Evolutionary conservation across 768 basidiomycete species (phyloP), one percentile per base, ranked within the genome.

Genomic region (Pulveroboletus sp.): DNA sequence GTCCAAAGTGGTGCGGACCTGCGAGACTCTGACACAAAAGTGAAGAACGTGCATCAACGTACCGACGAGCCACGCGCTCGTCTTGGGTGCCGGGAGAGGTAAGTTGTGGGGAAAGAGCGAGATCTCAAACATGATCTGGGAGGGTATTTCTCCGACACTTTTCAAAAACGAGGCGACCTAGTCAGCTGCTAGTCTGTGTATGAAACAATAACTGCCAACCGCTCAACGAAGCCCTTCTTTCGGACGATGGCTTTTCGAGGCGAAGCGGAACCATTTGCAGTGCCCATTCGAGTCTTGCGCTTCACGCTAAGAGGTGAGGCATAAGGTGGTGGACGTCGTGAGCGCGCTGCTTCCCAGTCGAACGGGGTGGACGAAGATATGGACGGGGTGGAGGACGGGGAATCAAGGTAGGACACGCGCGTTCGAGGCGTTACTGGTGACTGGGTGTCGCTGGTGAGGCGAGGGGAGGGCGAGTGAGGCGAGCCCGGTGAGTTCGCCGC

Each of bases 271-370:
- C 41, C 54, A 30, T 56, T 51, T 48, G 43, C 49, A 33, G 57
- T 66, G 69, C 57, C 74, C 59, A 64, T 76, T 70, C 70, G 66
- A 43, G 55, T 75, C 51, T 60, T 75, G 37, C 70, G 69, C 63
- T 76, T 80, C 44, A 62, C 73, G 44, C 70, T 69, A 7, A 75
- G 62, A 2, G 86, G 86, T 0, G 83, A 82, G 3, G 73, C 74
- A 73, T 86, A 92, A 4, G 89, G 89, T 4, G 89, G 80, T 4
- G 86, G 83, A 53, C 75, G 76, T 43, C 78, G 73, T 1, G 80
- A 75, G n/a, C 84, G 75, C 11, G 83, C 90, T 0, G 90, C 89
- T 28, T 87, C 84, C 90, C 90, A 92, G 70, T 93, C 89, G 59
- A 93, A 93, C 1, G 89, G 86, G 8, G 76, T 67, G 7, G 85